Evolutionary conservation across 495 filamentous ascomycete genomes (phyloP).

Genomic region (Podospora comata): DNA sequence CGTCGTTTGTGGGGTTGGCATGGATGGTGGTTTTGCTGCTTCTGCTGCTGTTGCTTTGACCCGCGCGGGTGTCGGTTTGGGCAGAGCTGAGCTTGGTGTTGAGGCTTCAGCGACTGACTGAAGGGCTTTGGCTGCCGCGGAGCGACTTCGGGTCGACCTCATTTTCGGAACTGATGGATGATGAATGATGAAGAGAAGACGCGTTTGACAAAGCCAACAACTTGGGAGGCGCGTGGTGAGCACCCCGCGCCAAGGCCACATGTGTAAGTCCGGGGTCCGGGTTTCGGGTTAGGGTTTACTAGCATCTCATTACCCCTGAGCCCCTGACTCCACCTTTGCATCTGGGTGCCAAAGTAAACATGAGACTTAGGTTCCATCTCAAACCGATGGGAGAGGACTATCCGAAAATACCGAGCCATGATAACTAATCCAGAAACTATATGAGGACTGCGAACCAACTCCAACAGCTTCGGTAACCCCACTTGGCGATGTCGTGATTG

Average conservation of each 20-base stretch:
- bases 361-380: background rate
- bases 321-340: background rate
- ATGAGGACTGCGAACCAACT: background rate
- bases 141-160: background rate
- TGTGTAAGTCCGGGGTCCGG: no score
- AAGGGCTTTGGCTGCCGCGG: background rate
- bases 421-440: background rate
- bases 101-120: background rate
- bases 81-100: background rate
- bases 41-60: background rate
- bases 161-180: background rate
- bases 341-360: background rate
- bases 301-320: background rate
- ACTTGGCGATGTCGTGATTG: slow-evolving; percentile 10
- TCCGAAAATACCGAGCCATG: background rate
- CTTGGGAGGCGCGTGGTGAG: no score
- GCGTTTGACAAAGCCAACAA: background rate
- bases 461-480: background rate
- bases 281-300: no score
- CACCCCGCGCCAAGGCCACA: no score
- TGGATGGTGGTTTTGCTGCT: background rate
- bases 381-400: background rate
- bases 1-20: background rate
- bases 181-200: background rate
- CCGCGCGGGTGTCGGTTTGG: background rate